Evolutionary conservation across 441 rosid species (phyloP).

Genomic region (Erodium trifolium): DNA sequence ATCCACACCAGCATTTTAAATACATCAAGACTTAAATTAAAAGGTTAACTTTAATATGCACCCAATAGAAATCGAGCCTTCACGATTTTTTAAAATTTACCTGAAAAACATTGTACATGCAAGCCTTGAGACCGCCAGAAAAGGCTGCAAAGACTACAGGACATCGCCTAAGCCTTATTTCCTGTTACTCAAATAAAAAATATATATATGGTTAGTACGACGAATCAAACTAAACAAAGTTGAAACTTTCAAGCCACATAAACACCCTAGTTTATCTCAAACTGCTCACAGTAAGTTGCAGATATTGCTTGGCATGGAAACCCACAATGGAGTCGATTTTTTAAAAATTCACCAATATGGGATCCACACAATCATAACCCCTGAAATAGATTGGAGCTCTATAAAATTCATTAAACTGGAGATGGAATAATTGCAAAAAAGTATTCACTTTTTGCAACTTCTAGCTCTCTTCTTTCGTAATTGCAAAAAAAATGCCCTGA

Average conservation of each 20-base stretch:
- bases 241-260: background rate
- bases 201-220: background rate
- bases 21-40: background rate
- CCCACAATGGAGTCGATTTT: no score
- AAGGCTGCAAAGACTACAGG: conserved; percentile 70
- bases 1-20: conserved; percentile 13
- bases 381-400: background rate
- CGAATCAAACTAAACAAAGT: background rate
- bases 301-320: background rate
- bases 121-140: conserved; percentile 84
- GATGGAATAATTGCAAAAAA: no score
- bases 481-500: no score
- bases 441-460: no score
- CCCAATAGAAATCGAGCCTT: background rate
- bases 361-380: conserved; percentile 3
- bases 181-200: conserved; percentile 32
- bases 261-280: conserved; percentile 7
- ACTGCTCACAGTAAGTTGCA: background rate
- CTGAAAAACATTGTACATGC: conserved; percentile 82
- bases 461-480: no score
- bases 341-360: conserved; percentile 4
- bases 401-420: background rate
- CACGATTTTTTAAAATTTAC: conserved; percentile 22
- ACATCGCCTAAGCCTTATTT: conserved; percentile 53
- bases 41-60: background rate